These are phyloP conservation scores for Parachaetomium inaequale DNA, from an alignment of 495 filamentous ascomycete species.

Conservation along the genomic window DNA sequence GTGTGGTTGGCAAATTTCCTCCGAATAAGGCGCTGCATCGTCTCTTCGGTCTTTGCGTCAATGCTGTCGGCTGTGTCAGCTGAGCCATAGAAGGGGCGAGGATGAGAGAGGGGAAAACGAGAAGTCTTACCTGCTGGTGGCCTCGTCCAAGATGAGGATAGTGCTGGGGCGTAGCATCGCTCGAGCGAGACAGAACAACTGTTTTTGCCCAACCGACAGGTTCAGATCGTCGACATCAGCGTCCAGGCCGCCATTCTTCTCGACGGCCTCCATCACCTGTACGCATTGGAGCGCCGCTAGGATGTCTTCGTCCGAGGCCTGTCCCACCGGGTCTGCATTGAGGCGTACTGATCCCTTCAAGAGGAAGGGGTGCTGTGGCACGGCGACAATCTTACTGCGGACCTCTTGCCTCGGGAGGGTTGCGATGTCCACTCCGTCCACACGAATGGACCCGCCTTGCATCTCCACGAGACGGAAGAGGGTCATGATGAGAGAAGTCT, in stretches of 20 bases:
- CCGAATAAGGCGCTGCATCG: slow-evolving; percentile 31
- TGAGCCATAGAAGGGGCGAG: not conserved
- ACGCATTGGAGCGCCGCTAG: slow-evolving; percentile 36
- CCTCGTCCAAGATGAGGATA: slow-evolving; percentile 33
- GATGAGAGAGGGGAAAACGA: not conserved
- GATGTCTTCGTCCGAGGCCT: slow-evolving; percentile 37
- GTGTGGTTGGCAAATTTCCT: slow-evolving; percentile 38
- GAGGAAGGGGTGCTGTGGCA: slow-evolving; percentile 47
- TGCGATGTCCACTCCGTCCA: slow-evolving; percentile 40
- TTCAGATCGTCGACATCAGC: slow-evolving; percentile 34
- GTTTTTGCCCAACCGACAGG: slow-evolving; percentile 49
- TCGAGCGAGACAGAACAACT: slow-evolving; percentile 60
- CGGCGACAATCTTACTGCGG: slow-evolving; percentile 38
- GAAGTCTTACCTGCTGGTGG: slow-evolving; percentile 26
- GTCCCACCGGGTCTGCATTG: slow-evolving; percentile 44
- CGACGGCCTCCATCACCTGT: slow-evolving; percentile 39
- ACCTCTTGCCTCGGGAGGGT: slow-evolving; percentile 32
- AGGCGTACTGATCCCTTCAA: slow-evolving; percentile 44
- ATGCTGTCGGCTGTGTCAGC: slow-evolving; percentile 10
- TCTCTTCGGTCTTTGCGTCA: slow-evolving; percentile 32
- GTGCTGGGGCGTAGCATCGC: slow-evolving; percentile 47
- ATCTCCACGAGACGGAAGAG: slow-evolving; percentile 39
- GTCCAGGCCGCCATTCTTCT: slow-evolving; percentile 41
- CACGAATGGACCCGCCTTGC: slow-evolving; percentile 28
- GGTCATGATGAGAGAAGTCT: slow-evolving; percentile 36